Evolutionary conservation across 2,329 filamentous ascomycete species (phyloP), one percentile per base, ranked within the genome.

Genomic region (Colletotrichum theobromicola): DNA sequence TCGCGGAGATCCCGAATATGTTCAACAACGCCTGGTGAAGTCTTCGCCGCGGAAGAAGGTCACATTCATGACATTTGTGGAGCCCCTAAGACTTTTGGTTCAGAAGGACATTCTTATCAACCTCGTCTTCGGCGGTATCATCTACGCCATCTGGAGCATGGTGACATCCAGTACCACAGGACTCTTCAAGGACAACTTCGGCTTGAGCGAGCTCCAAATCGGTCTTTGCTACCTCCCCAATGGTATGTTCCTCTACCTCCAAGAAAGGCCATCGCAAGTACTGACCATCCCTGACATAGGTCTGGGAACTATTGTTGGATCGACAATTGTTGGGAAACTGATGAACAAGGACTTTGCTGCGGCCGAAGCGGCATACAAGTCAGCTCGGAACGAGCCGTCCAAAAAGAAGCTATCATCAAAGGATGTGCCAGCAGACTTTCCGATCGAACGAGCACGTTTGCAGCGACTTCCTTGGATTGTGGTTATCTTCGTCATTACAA

Each of bases 91-190:
- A 7, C 82, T 86, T 46, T 77, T 88, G 8, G 55, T 74, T 2
- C 84, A 88, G 32, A 86, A 84, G 67, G 86, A 88, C 60, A 84
- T 88, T 12, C 77, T 86, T 28, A 77, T 84, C 21, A 84, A 83
- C 12, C 76, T 89, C 3, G 66, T 87, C 5, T 88, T 85, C 71
- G 85, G 85, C 30, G 81, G 81, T 13, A 73, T 81, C 18, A 68
- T 80, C 8, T 81, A 81, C 62, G 82, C 87, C 0, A 81, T 85
- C 10, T 88, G 86, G 85, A 87, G 83, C 21, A 88, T 88, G 86
- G 84, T 88, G 6, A 86, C 84, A 12, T 83, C 85, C 2, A 84
- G 81, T 16, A 87, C 86, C 2, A 83, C 85, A 0, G 77, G 78
- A 1, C 37, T 84, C 7, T 83, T 87, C 71, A 80, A 83, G 62